Base-by-base conservation (phyloP, 2,329 filamentous ascomycete genomes). In the Blumeriella jaapii region DNA sequence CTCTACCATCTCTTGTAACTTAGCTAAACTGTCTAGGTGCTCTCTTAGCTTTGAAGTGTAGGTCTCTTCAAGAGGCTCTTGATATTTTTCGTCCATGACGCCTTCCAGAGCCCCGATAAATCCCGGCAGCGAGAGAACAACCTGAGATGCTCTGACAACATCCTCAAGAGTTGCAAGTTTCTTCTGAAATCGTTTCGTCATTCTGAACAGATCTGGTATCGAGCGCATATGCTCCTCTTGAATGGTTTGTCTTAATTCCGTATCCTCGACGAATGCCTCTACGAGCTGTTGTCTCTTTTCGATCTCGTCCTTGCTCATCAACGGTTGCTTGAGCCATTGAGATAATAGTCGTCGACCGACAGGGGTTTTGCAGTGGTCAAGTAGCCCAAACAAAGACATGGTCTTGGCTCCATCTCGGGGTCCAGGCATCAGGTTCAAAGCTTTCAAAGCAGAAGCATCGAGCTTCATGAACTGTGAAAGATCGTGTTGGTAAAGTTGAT, bases 351-450 rank as follows among this genome's bases (percentile, higher is more conserved):
- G 72, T 52, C 87, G 93, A 10, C 91, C 91, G 1, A 93, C 78
- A 0, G 91, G 84, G 1, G 91, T 98, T 59, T 94, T 96, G 75
- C 91, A 98, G 59, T 96, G 87, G 52, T 98, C 96, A 26, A 98
- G 67, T 12, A 98, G 64, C 0, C 91, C 91, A 50, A 83, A 98
- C 34, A 98, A 59, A 55, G 87, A 96, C 91, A 98, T 98, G 1
- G 76, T 93, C 64, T 95, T 96, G n/a, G 85, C 74, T 2, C 91
- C 91, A 54, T 98, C 91, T 46, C 86, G 77, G 0, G 84, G 84
- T 4, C 91, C 89, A 4, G 91, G 93, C 87, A 98, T 96, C 23
- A 98, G 70, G 52, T 98, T 98, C 35, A 98, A 69, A 0, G 91
- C 91, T 53, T 93, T 89, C 27, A 98, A 65, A 0, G 91, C 91